A percentile compares a stretch with the other conserved stretches of the same genome.
phyloP scores from a whole-genome alignment of 2,329 filamentous ascomycete species.

The Sphaerostilbella broomeana region DNA sequence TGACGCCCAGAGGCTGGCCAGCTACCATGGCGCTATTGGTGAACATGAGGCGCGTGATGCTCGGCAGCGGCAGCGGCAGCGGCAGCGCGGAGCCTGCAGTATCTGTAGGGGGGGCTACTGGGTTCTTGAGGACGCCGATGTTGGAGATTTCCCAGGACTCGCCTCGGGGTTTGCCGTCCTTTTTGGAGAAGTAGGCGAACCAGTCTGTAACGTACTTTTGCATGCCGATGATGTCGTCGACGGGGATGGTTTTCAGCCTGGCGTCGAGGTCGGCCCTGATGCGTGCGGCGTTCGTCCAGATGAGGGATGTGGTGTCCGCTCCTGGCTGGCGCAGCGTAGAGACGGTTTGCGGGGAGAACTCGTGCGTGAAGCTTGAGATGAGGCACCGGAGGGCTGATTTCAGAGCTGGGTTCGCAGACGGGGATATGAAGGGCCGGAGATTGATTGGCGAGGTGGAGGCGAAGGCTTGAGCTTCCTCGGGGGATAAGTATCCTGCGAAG shows the following conservation, averaged over 20 bases:
- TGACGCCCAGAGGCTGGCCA: constrained; percentile 39
- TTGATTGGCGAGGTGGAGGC: constrained; percentile 37
- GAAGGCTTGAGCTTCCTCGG: constrained; percentile 29
- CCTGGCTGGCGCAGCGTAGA: constrained; percentile 20
- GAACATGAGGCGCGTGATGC: constrained; percentile 41
- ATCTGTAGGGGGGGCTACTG: not conserved
- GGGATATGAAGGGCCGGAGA: constrained; percentile 33
- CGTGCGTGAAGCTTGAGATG: constrained; percentile 31
- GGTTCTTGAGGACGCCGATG: constrained; percentile 35
- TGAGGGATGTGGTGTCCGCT: constrained; percentile 19
- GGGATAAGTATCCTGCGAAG: constrained; percentile 32
- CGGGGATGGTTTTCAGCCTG: constrained; percentile 29
- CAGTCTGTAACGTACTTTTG: constrained; percentile 39
- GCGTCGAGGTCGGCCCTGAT: constrained; percentile 31
- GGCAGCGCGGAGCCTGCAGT: not conserved
- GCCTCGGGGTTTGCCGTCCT: constrained; percentile 36
- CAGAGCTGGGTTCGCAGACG: constrained; percentile 22
- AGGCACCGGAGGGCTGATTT: constrained; percentile 32
- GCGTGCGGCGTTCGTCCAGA: constrained; percentile 38
- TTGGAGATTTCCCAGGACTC: constrained; percentile 49
- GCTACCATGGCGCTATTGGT: constrained; percentile 41
- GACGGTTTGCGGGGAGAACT: constrained; percentile 21
- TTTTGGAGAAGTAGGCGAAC: constrained; percentile 32
- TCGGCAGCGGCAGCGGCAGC: not conserved
- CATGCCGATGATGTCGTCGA: constrained; percentile 38